Base-by-base conservation (phyloP, 2,329 filamentous ascomycete genomes). In the Trichoderma koningii region DNA sequence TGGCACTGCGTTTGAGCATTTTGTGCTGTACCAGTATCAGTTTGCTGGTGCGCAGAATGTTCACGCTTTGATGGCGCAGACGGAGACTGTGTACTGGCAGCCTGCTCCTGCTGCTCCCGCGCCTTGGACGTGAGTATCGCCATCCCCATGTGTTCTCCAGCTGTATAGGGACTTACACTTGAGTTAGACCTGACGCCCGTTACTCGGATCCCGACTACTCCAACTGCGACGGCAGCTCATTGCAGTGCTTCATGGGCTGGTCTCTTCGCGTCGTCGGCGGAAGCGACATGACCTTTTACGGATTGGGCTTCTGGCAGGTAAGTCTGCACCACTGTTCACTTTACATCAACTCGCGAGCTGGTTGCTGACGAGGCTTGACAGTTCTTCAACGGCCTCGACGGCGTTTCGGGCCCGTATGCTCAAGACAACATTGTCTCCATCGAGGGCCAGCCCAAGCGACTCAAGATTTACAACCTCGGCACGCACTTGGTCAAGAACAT, bases 1-100 rank as follows among this genome's bases (percentile, higher is more conserved):
- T 52, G 83, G 82, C 42, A 83, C 81, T 3, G 78, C 79, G 0
- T 81, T 80, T 28, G 84, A 86, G 71, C 83, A 86, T 71, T 72
- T 69, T 45, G 76, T 79, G 5, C 73, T 86, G 26, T 86, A 86
- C 71, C 80, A 86, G 70, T 84, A 84, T 71, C 79, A 83, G 53
- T 75, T 85, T 66, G 74, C 78, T 55, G 75, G 76, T 34, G 80
- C 80, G 3, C 65, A 74, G 47, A 79, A 81, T 53, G 71, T 83
- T 21, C 82, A 79, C 67, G 71, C 78, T 21, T 76, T 75, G 23
- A 74, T 80, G 71, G 75, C 78, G 67, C 81, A 83, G 69, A 79
- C 78, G 42, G 81, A 83, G 69, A 78, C 78, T 1, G 77, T 80
- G 0, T 83, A 83, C 68, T 74, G 72, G 70, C 73, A 79, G 9